Percentiles rank a stretch among this genome's conserved stretches.
These are phyloP conservation scores for Macrolepiota dolichaula DNA, from an alignment of 768 basidiomycete genomes.

Conservation along the genomic window DNA sequence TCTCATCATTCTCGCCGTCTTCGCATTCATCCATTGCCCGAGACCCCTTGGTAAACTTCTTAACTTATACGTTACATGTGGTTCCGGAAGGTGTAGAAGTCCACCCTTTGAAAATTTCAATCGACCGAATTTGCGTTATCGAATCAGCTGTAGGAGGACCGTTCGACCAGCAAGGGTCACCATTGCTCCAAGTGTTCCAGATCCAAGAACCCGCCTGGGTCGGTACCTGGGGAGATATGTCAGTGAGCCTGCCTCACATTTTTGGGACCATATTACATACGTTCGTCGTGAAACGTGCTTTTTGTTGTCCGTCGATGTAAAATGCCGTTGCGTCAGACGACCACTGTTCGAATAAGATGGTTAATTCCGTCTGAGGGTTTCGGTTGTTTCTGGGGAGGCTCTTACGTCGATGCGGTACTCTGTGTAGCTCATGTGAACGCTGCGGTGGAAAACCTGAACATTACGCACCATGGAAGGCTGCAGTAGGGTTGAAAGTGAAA, in stretches of 20 bases:
- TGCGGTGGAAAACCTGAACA: not conserved
- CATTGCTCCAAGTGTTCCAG: slow-evolving; percentile 35
- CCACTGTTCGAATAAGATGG: slow-evolving; percentile 22
- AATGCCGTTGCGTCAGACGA: slow-evolving; percentile 25
- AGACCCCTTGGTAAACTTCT: not conserved
- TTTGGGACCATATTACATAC: slow-evolving; percentile 17
- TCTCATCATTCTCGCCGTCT: not conserved
- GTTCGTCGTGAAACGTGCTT: slow-evolving; percentile 25
- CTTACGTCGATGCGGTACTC: slow-evolving; percentile 34
- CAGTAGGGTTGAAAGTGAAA: slow-evolving; percentile 29
- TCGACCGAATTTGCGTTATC: slow-evolving; percentile 30
- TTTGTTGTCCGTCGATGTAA: slow-evolving; percentile 30
- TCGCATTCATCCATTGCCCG: not conserved
- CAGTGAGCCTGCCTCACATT: not conserved
- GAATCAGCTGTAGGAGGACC: slow-evolving; percentile 32
- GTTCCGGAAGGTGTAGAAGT: slow-evolving; percentile 21
- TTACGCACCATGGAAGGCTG: slow-evolving; percentile 29
- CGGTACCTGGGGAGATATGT: slow-evolving; percentile 22
- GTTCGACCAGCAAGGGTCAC: slow-evolving; percentile 31
- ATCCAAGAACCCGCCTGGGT: slow-evolving; percentile 26
- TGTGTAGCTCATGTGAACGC: slow-evolving; percentile 11
- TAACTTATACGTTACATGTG: not conserved
- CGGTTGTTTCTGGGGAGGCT: not conserved
- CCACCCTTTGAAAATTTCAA: slow-evolving; percentile 32
- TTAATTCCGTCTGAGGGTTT: not conserved